A percentile compares a stretch with the other conserved stretches of the same genome.
phyloP scores from a whole-genome alignment of 768 basidiomycete species.

The Lentinula lateritia region DNA sequence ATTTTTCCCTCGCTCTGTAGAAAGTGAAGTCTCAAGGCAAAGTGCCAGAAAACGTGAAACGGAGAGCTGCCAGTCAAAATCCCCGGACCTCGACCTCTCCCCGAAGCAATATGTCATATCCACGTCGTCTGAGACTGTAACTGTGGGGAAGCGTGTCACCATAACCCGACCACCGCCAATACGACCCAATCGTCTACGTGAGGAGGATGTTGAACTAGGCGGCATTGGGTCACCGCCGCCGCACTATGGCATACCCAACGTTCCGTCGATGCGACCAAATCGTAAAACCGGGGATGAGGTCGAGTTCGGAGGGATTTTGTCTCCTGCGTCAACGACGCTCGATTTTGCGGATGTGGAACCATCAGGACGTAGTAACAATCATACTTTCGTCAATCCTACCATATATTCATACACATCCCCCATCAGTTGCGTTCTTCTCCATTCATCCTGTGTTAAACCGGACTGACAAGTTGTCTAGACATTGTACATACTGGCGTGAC shows the following conservation, averaged over 20 bases:
- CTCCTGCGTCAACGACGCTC: neutral
- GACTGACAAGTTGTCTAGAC: constrained; percentile 13
- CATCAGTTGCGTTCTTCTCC: constrained; percentile 42
- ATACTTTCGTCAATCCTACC: constrained; percentile 35
- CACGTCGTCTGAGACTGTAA: constrained; percentile 7
- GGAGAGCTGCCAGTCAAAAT: neutral
- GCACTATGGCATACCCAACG: neutral
- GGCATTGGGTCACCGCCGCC: constrained; percentile 27
- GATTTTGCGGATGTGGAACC: constrained; percentile 27
- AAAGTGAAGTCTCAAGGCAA: constrained; percentile 52
- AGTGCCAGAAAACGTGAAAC: constrained; percentile 25
- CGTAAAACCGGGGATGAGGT: neutral
- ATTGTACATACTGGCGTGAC: constrained; percentile 16
- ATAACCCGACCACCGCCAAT: constrained; percentile 23
- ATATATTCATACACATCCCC: constrained; percentile 66
- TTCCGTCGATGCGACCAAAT: neutral
- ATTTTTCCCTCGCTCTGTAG: constrained; percentile 78
- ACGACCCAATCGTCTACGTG: constrained; percentile 37
- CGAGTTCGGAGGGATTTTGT: neutral
- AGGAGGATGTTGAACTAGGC: constrained; percentile 29
- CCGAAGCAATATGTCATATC: constrained; percentile 17
- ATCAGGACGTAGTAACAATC: constrained; percentile 34
- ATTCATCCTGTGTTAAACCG: neutral
- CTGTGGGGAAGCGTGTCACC: constrained; percentile 3
- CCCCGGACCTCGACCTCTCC: constrained; percentile 20